Conservation (phyloP, 1,284 basidiomycete genomes). For the Ustilago esculenta region DNA sequence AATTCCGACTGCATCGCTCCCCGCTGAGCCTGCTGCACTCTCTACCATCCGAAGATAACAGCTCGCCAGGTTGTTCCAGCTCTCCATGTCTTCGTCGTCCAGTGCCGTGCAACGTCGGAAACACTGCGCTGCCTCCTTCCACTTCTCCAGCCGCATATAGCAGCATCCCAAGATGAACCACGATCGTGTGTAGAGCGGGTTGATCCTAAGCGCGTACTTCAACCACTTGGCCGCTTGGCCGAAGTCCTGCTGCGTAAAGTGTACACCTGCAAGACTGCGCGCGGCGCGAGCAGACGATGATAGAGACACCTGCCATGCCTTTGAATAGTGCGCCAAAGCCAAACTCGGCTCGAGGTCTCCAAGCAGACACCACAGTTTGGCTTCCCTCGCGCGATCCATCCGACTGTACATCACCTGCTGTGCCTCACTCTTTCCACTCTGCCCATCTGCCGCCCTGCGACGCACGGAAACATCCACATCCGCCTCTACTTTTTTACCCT, state of each 20-base stretch:
- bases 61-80: constrained; percentile 97
- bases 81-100: constrained; percentile 95
- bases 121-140: constrained; percentile 83
- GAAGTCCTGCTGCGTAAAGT: constrained; percentile 79
- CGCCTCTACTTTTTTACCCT: constrained; percentile 61
- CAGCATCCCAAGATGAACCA: constrained; percentile 98
- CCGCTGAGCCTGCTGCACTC: constrained; percentile 20
- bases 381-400: constrained; percentile 78
- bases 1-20: constrained; percentile 28
- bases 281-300: constrained; percentile 86
- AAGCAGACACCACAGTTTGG: constrained; percentile 93
- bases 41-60: constrained; percentile 76
- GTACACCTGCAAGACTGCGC: constrained; percentile 85
- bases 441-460: constrained; percentile 12
- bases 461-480: constrained; percentile 47
- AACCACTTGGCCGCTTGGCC: constrained; percentile 74
- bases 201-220: constrained; percentile 81
- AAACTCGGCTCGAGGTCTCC: constrained; percentile 83
- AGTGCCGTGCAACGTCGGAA: constrained; percentile 87
- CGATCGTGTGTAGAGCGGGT: constrained; percentile 83
- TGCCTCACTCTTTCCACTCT: constrained; percentile 54
- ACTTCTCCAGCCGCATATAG: constrained; percentile 76
- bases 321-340: constrained; percentile 78
- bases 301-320: constrained; percentile 84
- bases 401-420: constrained; percentile 69